Evolutionary conservation across 306 rosid genomes (phyloP).

Genomic region (Cicer bijugum): DNA sequence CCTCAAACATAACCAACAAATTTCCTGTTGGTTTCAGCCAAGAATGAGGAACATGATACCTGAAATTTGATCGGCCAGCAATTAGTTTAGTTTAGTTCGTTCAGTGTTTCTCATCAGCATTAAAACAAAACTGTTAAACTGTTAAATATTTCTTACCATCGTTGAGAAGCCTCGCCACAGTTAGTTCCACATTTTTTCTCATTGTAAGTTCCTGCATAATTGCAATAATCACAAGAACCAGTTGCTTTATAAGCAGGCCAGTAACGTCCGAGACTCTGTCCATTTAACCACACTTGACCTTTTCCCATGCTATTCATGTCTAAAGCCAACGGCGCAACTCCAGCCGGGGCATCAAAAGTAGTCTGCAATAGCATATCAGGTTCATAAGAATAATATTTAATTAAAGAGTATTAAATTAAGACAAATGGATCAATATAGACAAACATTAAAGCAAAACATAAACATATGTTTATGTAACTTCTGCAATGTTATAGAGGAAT

Average conservation of each 20-base stretch:
- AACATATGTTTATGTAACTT: slow-evolving; percentile 5
- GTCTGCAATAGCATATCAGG: slow-evolving; percentile 59
- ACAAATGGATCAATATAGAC: not conserved
- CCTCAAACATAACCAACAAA: slow-evolving; percentile 87
- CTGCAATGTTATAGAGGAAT: slow-evolving; percentile 23
- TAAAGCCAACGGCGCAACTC: slow-evolving; percentile 84
- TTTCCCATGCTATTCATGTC: slow-evolving; percentile 96
- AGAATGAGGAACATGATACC: slow-evolving; percentile 95
- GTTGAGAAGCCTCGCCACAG: slow-evolving; percentile 91
- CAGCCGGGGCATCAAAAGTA: slow-evolving; percentile 82
- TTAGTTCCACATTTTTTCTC: slow-evolving; percentile 79
- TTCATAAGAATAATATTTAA: not conserved
- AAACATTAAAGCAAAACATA: slow-evolving; percentile 27
- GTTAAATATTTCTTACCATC: slow-evolving; percentile 68
- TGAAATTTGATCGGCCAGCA: slow-evolving; percentile 48
- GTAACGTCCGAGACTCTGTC: slow-evolving; percentile 78
- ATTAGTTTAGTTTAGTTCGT: not conserved
- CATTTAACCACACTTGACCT: slow-evolving; percentile 96
- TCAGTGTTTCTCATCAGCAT: slow-evolving; percentile 15
- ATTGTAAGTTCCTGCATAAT: slow-evolving; percentile 72
- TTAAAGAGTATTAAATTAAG: not conserved
- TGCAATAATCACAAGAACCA: slow-evolving; percentile 75
- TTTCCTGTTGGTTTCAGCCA: slow-evolving; percentile 93
- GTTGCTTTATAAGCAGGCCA: slow-evolving; percentile 98
- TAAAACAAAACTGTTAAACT: slow-evolving; percentile 23